Conservation (phyloP, 1,284 basidiomycete species). For the Albatrellus sp. region DNA sequence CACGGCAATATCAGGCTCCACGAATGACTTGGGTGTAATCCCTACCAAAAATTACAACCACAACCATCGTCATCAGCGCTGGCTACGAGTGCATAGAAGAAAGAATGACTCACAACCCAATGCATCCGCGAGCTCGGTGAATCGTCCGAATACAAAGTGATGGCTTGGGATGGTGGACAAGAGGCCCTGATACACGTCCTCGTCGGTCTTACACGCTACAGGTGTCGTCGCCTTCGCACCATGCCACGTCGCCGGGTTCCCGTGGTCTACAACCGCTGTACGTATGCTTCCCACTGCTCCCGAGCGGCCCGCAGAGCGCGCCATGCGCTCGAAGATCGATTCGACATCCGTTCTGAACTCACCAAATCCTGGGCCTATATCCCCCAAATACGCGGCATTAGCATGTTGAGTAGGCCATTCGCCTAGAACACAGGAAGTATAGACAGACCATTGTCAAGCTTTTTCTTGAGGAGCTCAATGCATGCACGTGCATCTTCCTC, state of each 20-base stretch:
- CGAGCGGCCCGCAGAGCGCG: conserved; percentile 32
- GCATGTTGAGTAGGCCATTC: neutral
- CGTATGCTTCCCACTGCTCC: conserved; percentile 28
- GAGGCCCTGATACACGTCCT: conserved; percentile 60
- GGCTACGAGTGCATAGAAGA: neutral
- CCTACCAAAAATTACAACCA: conserved; percentile 23
- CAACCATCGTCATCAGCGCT: neutral
- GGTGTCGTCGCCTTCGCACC: conserved; percentile 70
- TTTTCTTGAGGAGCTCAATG: conserved; percentile 70
- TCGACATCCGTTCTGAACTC: conserved; percentile 78
- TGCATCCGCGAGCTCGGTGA: conserved; percentile 65
- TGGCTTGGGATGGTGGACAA: conserved; percentile 50
- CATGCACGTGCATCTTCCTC: conserved; percentile 87
- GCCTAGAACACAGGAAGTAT: neutral
- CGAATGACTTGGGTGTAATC: conserved; percentile 39
- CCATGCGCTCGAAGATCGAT: conserved; percentile 76
- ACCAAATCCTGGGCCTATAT: conserved; percentile 63
- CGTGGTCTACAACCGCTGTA: conserved; percentile 74
- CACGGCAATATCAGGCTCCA: conserved; percentile 18
- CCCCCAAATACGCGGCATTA: neutral
- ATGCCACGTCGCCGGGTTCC: conserved; percentile 71
- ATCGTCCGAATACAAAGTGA: conserved; percentile 71
- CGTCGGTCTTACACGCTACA: conserved; percentile 62
- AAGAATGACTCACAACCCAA: conserved; percentile 56
- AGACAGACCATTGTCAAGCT: conserved; percentile 54